These are phyloP conservation scores for Silybum marianum DNA, from an alignment of 129 eudicot species.

Conservation along the genomic window DNA sequence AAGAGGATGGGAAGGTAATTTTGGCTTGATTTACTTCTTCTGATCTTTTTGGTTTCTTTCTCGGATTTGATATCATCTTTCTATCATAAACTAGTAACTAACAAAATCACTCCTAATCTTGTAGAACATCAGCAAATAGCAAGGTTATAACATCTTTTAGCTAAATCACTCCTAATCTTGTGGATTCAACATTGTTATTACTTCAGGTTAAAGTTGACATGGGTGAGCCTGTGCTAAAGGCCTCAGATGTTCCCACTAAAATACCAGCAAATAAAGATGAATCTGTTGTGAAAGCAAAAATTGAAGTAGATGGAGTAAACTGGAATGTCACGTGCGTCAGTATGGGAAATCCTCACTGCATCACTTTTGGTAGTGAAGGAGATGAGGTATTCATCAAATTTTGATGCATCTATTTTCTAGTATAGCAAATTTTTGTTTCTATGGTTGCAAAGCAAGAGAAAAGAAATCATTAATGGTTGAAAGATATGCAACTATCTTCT, in stretches of 20 bases:
- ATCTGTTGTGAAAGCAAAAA: conserved; percentile 73
- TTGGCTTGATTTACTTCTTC: neutral
- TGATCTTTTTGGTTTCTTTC: neutral
- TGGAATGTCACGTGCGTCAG: conserved; percentile 98
- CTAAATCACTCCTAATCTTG: neutral
- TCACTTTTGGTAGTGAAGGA: conserved; percentile 64
- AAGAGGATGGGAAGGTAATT: conserved; percentile 85
- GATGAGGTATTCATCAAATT: conserved; percentile 42
- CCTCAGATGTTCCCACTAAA: conserved; percentile 85
- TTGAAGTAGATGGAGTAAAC: conserved; percentile 69
- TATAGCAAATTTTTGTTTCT: neutral
- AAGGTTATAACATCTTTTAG: neutral
- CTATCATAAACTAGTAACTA: neutral
- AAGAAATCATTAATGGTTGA: neutral
- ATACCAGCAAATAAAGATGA: conserved; percentile 62
- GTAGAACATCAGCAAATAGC: neutral
- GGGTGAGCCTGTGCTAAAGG: conserved; percentile 93
- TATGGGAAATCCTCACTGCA: conserved; percentile 99
- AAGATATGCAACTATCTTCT: neutral
- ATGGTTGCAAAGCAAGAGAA: neutral
- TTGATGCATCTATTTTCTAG: neutral
- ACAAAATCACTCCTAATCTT: neutral
- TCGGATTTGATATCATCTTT: neutral
- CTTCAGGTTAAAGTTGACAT: conserved; percentile 93
- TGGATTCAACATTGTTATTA: conserved; percentile 24